phyloP scores from a whole-genome alignment of 108 stramenopile species.

The Ochromonas danica region DNA sequence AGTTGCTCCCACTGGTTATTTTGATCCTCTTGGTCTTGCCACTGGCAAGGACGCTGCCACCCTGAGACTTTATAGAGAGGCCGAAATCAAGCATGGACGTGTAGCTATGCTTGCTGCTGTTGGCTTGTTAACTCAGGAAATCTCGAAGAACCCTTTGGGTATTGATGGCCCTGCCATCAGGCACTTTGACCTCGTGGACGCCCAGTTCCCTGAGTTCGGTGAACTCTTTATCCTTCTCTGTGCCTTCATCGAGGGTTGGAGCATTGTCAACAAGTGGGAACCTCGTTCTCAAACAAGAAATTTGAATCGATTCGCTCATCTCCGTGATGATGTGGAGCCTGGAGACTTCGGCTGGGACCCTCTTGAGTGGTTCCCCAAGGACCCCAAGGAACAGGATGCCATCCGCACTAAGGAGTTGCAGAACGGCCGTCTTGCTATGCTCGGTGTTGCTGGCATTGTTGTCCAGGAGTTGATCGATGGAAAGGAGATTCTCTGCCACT shows the following conservation, averaged over 20 bases:
- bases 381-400: not conserved
- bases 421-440: slow-evolving; percentile 45
- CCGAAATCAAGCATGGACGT: slow-evolving; percentile 59
- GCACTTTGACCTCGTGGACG: slow-evolving; percentile 67
- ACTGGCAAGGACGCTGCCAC: slow-evolving; percentile 48
- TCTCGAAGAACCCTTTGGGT: slow-evolving; percentile 50
- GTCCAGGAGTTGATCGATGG: not conserved
- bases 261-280: not conserved
- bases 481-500: not conserved
- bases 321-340: not conserved
- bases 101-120: slow-evolving; percentile 52
- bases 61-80: slow-evolving; percentile 52
- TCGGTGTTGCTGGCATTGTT: slow-evolving; percentile 39
- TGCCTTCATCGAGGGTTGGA: not conserved
- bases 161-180: slow-evolving; percentile 56
- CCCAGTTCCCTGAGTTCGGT: slow-evolving; percentile 47
- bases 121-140: slow-evolving; percentile 46
- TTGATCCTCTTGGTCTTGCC: slow-evolving; percentile 53
- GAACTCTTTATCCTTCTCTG: slow-evolving; percentile 70
- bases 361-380: not conserved
- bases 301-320: not conserved
- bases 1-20: slow-evolving; percentile 50
- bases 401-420: slow-evolving; percentile 46
- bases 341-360: not conserved
- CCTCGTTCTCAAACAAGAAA: not conserved